phyloP scores from a whole-genome alignment of 2,329 filamentous ascomycete species.

The Tolypocladium endophyticum region DNA sequence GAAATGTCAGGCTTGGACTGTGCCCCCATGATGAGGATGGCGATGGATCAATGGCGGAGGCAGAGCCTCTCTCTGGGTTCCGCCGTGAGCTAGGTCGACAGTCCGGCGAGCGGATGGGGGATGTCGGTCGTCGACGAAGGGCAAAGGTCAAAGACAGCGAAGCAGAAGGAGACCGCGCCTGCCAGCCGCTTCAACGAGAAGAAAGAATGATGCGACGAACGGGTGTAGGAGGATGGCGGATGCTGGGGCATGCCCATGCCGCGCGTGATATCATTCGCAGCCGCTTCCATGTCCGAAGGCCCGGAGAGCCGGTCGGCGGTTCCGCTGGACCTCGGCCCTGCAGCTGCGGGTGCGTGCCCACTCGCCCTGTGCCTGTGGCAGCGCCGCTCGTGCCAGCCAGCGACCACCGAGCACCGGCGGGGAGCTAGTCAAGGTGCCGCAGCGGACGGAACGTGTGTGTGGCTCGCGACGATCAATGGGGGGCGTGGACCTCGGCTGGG shows the following conservation, averaged over 20 bases:
- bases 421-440: not conserved
- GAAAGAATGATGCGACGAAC: not conserved
- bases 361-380: not conserved
- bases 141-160: not conserved
- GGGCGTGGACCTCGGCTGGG: not conserved
- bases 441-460: not conserved
- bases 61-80: not conserved
- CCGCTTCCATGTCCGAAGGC: not conserved
- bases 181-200: not conserved
- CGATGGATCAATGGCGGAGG: not conserved
- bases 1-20: constrained; percentile 65
- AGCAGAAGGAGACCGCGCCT: not conserved
- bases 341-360: not conserved
- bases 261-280: not conserved
- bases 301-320: not conserved
- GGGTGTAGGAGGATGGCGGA: not conserved
- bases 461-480: not conserved
- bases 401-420: not conserved
- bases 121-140: not conserved
- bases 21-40: constrained; percentile 30
- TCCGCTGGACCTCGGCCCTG: not conserved
- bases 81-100: not conserved
- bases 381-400: not conserved
- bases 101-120: not conserved
- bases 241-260: not conserved